These are phyloP conservation scores for Vicia villosa DNA, from an alignment of 306 rosid species.

Conservation along the genomic window DNA sequence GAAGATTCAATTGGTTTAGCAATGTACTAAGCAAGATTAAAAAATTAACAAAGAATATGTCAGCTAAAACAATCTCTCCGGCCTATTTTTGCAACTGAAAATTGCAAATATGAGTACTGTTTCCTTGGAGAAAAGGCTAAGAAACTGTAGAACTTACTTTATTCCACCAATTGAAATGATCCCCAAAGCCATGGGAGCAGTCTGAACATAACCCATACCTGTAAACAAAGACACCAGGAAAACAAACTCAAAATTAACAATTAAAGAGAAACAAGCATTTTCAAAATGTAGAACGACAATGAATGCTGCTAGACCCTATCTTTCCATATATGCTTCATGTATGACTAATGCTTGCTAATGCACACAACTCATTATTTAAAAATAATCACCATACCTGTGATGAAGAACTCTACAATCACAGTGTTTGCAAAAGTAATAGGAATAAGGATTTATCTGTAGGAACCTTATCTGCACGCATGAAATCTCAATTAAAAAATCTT, in stretches of 20 bases:
- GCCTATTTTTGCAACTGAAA: background rate
- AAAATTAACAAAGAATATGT: slow-evolving; percentile 9
- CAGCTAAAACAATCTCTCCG: background rate
- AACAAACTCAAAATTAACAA: background rate
- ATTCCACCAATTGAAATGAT: slow-evolving; percentile 98
- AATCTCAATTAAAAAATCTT: background rate
- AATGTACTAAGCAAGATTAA: slow-evolving; percentile 55
- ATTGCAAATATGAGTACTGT: slow-evolving; percentile 11
- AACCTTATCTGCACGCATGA: slow-evolving; percentile 68
- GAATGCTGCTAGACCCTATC: no score
- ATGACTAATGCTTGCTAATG: background rate
- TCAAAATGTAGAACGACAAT: no score
- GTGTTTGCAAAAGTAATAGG: slow-evolving; percentile 79
- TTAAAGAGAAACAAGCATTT: no score
- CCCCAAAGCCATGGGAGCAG: slow-evolving; percentile 70
- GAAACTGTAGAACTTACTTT: slow-evolving; percentile 60
- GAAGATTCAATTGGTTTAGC: slow-evolving; percentile 62
- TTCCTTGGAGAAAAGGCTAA: slow-evolving; percentile 29
- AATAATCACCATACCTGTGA: slow-evolving; percentile 60
- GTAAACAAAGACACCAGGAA: slow-evolving; percentile 19
- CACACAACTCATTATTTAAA: background rate
- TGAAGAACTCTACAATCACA: slow-evolving; percentile 90
- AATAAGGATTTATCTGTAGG: slow-evolving; percentile 78
- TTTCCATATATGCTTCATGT: no score
- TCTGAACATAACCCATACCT: slow-evolving; percentile 51